Conservation (phyloP, 2,329 filamentous ascomycete genomes). For the Knoxdaviesia proteae region DNA sequence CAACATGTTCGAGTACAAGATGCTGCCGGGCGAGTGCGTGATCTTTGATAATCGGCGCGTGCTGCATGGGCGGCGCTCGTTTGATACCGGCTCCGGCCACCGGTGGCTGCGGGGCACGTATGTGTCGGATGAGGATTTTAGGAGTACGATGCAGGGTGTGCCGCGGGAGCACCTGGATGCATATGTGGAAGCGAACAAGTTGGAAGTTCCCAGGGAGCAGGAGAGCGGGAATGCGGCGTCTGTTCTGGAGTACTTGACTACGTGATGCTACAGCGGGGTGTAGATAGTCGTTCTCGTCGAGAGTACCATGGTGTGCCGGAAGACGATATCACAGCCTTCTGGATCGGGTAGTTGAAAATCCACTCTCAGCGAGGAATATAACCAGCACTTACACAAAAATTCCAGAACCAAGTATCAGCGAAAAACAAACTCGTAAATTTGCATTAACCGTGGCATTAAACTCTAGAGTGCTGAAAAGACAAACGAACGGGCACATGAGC, state of each 20-base stretch:
- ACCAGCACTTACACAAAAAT: too few relatives aligned
- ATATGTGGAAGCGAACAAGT: constrained; percentile 4
- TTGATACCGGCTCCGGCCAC: constrained; percentile 44
- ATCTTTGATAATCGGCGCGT: constrained; percentile 80
- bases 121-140: constrained; percentile 33
- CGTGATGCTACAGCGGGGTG: too few relatives aligned
- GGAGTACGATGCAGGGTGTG: constrained; percentile 11
- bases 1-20: constrained; percentile 47
- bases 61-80: constrained; percentile 63
- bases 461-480: too few relatives aligned
- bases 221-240: not conserved
- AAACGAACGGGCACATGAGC: too few relatives aligned
- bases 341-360: too few relatives aligned
- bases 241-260: constrained; percentile 2
- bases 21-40: constrained; percentile 69
- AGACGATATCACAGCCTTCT: too few relatives aligned
- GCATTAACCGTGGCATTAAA: too few relatives aligned
- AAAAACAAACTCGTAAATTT: too few relatives aligned
- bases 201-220: constrained; percentile 1
- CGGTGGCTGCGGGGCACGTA: constrained; percentile 79
- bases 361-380: too few relatives aligned
- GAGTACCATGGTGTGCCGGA: too few relatives aligned
- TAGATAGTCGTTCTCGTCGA: too few relatives aligned
- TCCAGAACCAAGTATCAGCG: too few relatives aligned
- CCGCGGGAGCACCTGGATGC: constrained; percentile 1